Evolutionary conservation across 306 rosid species (phyloP), one percentile per base, ranked within the genome.

Genomic region (Glycine soja): DNA sequence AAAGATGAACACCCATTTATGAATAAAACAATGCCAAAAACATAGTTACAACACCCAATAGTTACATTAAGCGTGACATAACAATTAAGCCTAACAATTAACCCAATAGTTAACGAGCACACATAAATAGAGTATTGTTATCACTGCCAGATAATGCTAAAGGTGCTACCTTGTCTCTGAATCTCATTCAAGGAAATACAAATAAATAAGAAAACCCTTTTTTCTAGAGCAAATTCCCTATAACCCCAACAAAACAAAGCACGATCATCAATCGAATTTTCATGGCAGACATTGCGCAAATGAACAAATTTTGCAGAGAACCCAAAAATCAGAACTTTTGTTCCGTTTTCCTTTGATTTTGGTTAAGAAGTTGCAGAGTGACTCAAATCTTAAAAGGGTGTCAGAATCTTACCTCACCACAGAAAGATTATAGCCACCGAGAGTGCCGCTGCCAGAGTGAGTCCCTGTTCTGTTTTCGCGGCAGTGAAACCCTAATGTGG

Each of bases 401-500:
- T 24, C 32, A 9, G 45, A 10, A 56, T 76, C 30, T 0, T 4
- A 76, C 45, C 87, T 83, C 54, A 61, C 62, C 85, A 24, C 53
- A 45, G 9, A 83, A 72, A 71, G 83, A 57, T 45, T 71, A 16
- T 51, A 77, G 65, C 77, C 66, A 16, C 77, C 10, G 42, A 15
- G 10, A 36, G 76, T 46, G 70, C 77, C 19, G 80, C 83, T 43
- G 71, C 75, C 30, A 19, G 74, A 46, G 62, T 9, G 45, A 7
- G 46, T 18, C 13, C 40, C 12, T n/a, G 19, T 45, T 67, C 32
- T 46, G 70, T 14, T 12, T 15, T 15, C 54, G 83, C 83, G 16
- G 70, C 70, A 30, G 70, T 59, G 61, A 42, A 73, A 74, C 82
- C 84, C 89, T 82, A 85, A 58, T 12, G 15, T 7, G 4, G 0